A percentile compares a stretch with the other conserved stretches of the same genome.
Conservation (phyloP, 495 filamentous ascomycete genomes). For the Delitschia confertaspora region DNA sequence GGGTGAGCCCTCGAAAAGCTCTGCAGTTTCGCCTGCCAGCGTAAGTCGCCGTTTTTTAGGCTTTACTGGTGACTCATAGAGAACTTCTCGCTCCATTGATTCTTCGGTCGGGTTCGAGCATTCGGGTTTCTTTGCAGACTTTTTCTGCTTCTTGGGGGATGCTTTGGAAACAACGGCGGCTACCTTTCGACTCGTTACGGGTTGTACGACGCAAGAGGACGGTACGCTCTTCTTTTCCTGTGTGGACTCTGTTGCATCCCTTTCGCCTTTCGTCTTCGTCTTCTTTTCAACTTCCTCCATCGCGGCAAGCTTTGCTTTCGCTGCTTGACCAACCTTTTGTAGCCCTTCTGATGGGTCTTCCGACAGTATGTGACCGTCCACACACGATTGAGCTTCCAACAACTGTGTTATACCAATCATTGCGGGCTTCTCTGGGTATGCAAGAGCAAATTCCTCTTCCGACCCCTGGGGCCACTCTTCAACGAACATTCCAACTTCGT, state of each 20-base stretch:
- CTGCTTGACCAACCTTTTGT: constrained; percentile 37
- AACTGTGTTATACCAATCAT: constrained; percentile 49
- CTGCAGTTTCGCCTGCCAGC: constrained; percentile 9
- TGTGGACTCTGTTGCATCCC: constrained; percentile 11
- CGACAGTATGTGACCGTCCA: constrained; percentile 45
- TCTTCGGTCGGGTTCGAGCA: neutral
- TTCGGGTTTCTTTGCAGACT: neutral
- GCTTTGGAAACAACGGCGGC: neutral
- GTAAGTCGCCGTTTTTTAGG: constrained; percentile 22
- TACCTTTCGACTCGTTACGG: constrained; percentile 3
- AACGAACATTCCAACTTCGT: constrained; percentile 71
- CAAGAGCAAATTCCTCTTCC: constrained; percentile 56
- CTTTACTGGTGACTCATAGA: neutral
- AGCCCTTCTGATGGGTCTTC: constrained; percentile 46
- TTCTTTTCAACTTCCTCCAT: constrained; percentile 14
- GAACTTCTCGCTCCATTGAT: neutral
- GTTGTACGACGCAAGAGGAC: constrained; percentile 22
- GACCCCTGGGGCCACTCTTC: constrained; percentile 46
- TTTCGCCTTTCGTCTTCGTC: constrained; percentile 15
- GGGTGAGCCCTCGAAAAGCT: constrained; percentile 41
- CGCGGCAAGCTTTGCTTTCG: constrained; percentile 5
- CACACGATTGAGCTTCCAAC: constrained; percentile 48
- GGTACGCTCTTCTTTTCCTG: constrained; percentile 34
- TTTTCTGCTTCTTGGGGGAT: constrained; percentile 11
- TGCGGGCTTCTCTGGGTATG: constrained; percentile 30